Base-by-base conservation (phyloP, 164 flowering plant species). In the Liquidambar formosana region DNA sequence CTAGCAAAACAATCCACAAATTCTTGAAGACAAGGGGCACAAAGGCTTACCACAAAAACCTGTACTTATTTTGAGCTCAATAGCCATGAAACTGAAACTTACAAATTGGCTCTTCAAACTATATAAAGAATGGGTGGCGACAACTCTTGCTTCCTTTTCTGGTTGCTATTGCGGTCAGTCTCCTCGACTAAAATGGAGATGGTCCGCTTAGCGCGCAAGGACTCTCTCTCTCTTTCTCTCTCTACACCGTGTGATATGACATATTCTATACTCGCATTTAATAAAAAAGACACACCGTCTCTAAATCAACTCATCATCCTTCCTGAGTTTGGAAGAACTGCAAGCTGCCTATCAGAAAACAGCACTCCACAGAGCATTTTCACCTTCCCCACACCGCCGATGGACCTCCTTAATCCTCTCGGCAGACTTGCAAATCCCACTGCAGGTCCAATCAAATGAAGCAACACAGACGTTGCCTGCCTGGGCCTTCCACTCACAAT, bases 391-490 rank as follows among this genome's bases (percentile, higher is more conserved):
- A 57, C 95, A 90, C 25, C 92, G 82, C 47, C 74, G 76, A 58
- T 90, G 95, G 56, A 90, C 92, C 64, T 86, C 91, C 69, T 81
- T 84, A 10, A 90, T 90, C 78, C 92, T 84, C 38, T 90, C 92
- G 5, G 86, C 85, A 23, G 95, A 88, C 63, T 76, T 77, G 76
- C 95, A 90, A 28, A 88, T 86, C 44, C 92, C 95, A 65, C 91
- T 86, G 80, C 95, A 89, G 74, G 81, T 89, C 95, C 95, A 89
- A 48, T 89, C 96, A 68, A 90, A 90, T 9, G 96, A 90, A 43
- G 96, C 96, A 49, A 84, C 88, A 66, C 96, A 88, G 2, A 80
- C 66, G 77, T 88, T 86, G 70, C 94, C 92, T 19, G 91, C 89
- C 66, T 85, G 91, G 11, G 89, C 91, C 74, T 85, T 89, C 91